A percentile compares a stretch with the other conserved stretches of the same genome.
Conservation (phyloP, 805 yeast genomes). For the Saccharomycopsis guyanensis region DNA sequence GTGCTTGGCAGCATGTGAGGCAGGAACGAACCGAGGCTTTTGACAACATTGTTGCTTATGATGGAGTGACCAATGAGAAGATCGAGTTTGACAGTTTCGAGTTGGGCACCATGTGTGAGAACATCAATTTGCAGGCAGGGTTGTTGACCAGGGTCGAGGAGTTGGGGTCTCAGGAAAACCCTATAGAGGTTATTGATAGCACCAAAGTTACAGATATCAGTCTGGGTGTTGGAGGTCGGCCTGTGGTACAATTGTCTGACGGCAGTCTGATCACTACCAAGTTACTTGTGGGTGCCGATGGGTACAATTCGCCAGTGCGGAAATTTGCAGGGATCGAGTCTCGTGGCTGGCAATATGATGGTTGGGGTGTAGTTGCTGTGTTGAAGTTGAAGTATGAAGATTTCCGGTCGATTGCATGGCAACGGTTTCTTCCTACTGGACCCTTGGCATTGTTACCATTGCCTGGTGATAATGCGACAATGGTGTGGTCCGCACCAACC, state of each 20-base stretch:
- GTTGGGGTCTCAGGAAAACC: conserved; percentile 26
- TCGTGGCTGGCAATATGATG: conserved; percentile 85
- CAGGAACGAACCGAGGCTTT: conserved; percentile 71
- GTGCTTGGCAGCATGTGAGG: conserved; percentile 66
- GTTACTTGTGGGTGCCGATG: conserved; percentile 91
- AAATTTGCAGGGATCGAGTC: conserved; percentile 72
- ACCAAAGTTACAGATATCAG: conserved; percentile 58
- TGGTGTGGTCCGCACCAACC: conserved; percentile 90
- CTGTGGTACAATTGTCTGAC: conserved; percentile 55
- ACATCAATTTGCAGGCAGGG: conserved; percentile 73
- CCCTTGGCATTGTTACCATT: conserved; percentile 89
- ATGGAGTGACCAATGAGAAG: conserved; percentile 64
- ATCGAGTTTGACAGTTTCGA: conserved; percentile 58
- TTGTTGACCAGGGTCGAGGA: conserved; percentile 47
- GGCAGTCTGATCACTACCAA: conserved; percentile 63
- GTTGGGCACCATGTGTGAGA: conserved; percentile 84
- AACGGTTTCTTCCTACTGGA: conserved; percentile 83
- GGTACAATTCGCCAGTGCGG: conserved; percentile 89
- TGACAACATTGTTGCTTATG: conserved; percentile 79
- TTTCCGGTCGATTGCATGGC: conserved; percentile 77
- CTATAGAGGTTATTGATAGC: conserved; percentile 40
- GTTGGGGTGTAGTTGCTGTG: conserved; percentile 92
- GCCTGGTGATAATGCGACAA: conserved; percentile 78
- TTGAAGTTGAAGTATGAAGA: conserved; percentile 68
- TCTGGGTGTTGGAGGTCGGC: conserved; percentile 29